Percentiles rank a stretch among this genome's conserved stretches.
Conservation (phyloP, 1,284 basidiomycete species). For the Tilletia walkeri region DNA sequence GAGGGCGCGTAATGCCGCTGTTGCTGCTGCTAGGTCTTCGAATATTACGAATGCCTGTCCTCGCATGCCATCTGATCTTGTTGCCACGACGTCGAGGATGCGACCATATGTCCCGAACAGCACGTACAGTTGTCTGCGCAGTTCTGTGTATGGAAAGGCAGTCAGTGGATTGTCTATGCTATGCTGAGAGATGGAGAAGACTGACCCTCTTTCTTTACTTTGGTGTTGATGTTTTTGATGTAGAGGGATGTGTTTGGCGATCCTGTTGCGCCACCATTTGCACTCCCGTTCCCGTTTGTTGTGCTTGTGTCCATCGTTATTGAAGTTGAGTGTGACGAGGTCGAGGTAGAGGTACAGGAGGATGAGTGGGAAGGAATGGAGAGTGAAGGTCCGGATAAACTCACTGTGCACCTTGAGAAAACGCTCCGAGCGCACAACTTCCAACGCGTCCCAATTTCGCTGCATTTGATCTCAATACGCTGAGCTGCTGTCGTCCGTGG, state of each 20-base stretch:
- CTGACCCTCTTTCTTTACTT: constrained; percentile 79
- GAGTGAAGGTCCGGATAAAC: no score
- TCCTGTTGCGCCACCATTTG: neutral
- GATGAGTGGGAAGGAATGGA: no score
- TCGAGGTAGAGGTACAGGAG: no score
- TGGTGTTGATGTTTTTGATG: constrained; percentile 89
- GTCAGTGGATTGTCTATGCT: neutral
- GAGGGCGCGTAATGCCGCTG: constrained; percentile 82
- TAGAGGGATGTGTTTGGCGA: constrained; percentile 82
- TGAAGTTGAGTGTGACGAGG: neutral
- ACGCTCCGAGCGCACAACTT: no score
- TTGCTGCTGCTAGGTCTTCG: constrained; percentile 79
- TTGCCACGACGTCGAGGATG: constrained; percentile 90
- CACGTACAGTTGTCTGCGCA: constrained; percentile 76
- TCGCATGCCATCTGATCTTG: constrained; percentile 79
- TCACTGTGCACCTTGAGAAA: no score
- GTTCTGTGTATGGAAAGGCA: constrained; percentile 60
- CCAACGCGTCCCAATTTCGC: no score
- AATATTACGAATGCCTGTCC: constrained; percentile 98
- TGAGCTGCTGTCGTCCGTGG: no score
- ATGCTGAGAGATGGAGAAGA: constrained; percentile 5
- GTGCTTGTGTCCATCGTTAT: neutral
- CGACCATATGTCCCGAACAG: constrained; percentile 91
- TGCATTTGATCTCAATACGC: no score
- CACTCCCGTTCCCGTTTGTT: neutral